Conservation (phyloP, 495 filamentous ascomycete species). For the Clavariopsis aquatica region DNA sequence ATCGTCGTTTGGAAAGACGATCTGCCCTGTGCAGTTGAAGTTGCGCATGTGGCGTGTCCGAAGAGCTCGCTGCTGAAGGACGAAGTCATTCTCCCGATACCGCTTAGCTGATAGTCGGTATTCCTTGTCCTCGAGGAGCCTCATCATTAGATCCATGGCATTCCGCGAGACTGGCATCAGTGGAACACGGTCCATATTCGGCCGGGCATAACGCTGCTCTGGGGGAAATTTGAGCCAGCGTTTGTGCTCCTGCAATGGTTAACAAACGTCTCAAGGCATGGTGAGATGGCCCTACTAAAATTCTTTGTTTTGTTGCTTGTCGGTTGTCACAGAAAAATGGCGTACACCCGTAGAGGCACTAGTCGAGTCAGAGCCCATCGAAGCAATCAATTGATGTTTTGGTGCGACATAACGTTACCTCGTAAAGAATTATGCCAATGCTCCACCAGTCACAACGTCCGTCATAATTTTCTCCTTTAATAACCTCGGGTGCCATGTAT, state of each 20-base stretch:
- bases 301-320: conserved; percentile 77
- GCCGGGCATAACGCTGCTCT: conserved; percentile 42
- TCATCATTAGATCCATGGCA: conserved; percentile 73
- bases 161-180: conserved; percentile 57
- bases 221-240: conserved; percentile 62
- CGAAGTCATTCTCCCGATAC: conserved; percentile 67
- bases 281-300: conserved; percentile 60
- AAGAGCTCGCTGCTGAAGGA: conserved; percentile 28
- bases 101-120: conserved; percentile 69
- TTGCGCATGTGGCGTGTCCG: conserved; percentile 37
- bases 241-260: conserved; percentile 51
- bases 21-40: conserved; percentile 49
- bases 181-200: conserved; percentile 49
- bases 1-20: conserved; percentile 65
- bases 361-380: not conserved
- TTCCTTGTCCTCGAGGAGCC: conserved; percentile 76
- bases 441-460: conserved; percentile 97
- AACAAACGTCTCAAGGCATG: not conserved
- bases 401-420: conserved; percentile 61
- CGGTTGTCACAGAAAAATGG: conserved; percentile 82
- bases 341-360: conserved; percentile 87
- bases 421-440: conserved; percentile 86
- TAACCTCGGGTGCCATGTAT: conserved; percentile 96
- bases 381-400: no score
- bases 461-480: conserved; percentile 81